phyloP scores from a whole-genome alignment of 2,329 filamentous ascomycete genomes.

The Hansfordia pulvinata region DNA sequence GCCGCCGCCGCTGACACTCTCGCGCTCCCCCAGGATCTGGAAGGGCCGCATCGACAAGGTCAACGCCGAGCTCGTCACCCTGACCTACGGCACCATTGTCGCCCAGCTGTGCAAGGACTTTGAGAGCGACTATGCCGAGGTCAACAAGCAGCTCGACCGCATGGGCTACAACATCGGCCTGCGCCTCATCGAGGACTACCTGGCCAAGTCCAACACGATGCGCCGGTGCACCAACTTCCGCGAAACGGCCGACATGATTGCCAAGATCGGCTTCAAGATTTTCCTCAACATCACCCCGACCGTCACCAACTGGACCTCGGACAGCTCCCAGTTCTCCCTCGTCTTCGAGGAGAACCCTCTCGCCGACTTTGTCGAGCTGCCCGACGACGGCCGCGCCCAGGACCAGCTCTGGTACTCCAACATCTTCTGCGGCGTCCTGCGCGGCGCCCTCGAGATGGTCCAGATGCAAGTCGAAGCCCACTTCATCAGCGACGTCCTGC shows the following conservation, averaged over 20 bases:
- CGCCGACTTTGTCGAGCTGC: constrained; percentile 93
- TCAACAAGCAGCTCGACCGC: constrained; percentile 95
- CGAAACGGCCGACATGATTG: constrained; percentile 93
- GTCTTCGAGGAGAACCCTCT: constrained; percentile 95
- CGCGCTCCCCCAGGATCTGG: constrained; percentile 53
- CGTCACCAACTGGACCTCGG: constrained; percentile 89
- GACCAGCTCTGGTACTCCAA: constrained; percentile 98
- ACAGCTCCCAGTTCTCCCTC: constrained; percentile 92
- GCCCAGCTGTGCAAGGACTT: constrained; percentile 95
- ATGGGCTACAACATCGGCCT: constrained; percentile 99
- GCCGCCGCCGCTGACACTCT: constrained; percentile 16
- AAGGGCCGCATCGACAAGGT: constrained; percentile 97
- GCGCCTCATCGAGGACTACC: constrained; percentile 90
- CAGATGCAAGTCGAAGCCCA: constrained; percentile 98
- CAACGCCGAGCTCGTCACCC: constrained; percentile 90
- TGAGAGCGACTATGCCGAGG: constrained; percentile 83
- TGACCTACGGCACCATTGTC: constrained; percentile 96
- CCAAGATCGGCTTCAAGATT: constrained; percentile 96
- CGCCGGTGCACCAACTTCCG: constrained; percentile 84
- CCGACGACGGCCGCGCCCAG: constrained; percentile 88
- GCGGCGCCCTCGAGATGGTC: constrained; percentile 93
- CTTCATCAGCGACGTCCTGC: constrained; percentile 85
- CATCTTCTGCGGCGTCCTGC: constrained; percentile 83
- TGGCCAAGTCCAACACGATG: constrained; percentile 85
- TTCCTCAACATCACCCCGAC: constrained; percentile 94